phyloP scores from a whole-genome alignment of 1,139 yeast species.

The Blastobotrys persicus region DNA sequence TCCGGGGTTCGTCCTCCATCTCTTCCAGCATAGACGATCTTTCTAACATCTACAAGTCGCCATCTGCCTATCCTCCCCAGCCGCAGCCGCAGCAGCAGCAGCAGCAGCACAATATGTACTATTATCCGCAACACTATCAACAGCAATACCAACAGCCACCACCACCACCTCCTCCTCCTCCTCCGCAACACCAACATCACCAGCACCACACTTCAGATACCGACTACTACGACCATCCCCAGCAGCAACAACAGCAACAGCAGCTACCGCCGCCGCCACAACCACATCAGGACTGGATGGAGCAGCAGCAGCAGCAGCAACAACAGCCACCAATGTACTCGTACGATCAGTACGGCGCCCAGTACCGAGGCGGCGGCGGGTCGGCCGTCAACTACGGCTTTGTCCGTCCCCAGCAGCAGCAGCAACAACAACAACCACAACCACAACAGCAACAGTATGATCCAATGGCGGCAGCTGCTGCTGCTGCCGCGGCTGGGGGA shows the following conservation, averaged over 20 bases:
- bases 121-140: slow-evolving; percentile 7
- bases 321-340: slow-evolving; percentile 10
- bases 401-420: slow-evolving; percentile 6
- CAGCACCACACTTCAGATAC: neutral
- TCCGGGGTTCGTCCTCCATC: slow-evolving; percentile 5
- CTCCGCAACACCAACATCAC: neutral
- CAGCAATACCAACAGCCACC: slow-evolving; percentile 9
- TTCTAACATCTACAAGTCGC: slow-evolving; percentile 7
- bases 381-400: slow-evolving; percentile 7
- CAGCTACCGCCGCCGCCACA: slow-evolving; percentile 10
- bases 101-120: slow-evolving; percentile 10
- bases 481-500: neutral
- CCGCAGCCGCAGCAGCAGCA: slow-evolving; percentile 5
- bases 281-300: slow-evolving; percentile 6
- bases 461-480: neutral
- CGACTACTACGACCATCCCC: neutral
- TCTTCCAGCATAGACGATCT: slow-evolving; percentile 3
- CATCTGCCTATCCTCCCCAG: slow-evolving; percentile 1
- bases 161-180: neutral
- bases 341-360: slow-evolving; percentile 9
- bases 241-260: slow-evolving; percentile 9
- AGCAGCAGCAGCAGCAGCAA: slow-evolving; percentile 12
- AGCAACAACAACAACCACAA: neutral
- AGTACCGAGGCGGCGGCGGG: slow-evolving; percentile 6
- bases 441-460: neutral